Evolutionary conservation across 306 rosid species (phyloP).

Genomic region (Carpinus viminea): DNA sequence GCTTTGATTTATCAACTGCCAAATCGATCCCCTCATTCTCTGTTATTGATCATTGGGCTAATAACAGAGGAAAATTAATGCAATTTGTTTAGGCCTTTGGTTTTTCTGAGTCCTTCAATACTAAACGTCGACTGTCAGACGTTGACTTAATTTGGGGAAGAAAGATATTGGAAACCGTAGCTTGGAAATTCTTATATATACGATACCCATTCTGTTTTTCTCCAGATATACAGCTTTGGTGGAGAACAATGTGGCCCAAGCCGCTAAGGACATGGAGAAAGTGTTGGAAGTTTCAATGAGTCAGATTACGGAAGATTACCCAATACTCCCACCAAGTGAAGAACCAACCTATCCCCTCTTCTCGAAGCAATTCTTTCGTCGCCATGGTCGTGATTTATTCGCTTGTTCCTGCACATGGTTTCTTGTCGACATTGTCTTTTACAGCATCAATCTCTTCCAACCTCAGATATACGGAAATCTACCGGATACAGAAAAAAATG

Average conservation of each 20-base stretch:
- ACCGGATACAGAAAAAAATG: neutral
- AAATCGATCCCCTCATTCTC: too few relatives aligned
- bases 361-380: slow-evolving; percentile 49
- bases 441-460: slow-evolving; percentile 71
- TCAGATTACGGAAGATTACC: slow-evolving; percentile 50
- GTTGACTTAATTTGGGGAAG: too few relatives aligned
- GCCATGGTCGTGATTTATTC: slow-evolving; percentile 67
- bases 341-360: slow-evolving; percentile 36
- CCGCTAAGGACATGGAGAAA: slow-evolving; percentile 70
- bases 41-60: too few relatives aligned
- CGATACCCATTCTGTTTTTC: too few relatives aligned
- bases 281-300: slow-evolving; percentile 51
- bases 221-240: slow-evolving; percentile 6
- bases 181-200: too few relatives aligned
- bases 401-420: slow-evolving; percentile 60
- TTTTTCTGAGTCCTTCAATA: too few relatives aligned
- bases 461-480: slow-evolving; percentile 44
- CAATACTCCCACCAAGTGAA: slow-evolving; percentile 6
- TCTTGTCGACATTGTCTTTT: slow-evolving; percentile 67
- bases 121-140: too few relatives aligned
- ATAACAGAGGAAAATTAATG: too few relatives aligned
- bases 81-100: too few relatives aligned
- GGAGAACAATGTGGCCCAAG: slow-evolving; percentile 54
- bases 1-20: too few relatives aligned
- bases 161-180: too few relatives aligned